A percentile compares a stretch with the other conserved stretches of the same genome.
Evolutionary conservation across 148 eudicot genomes (phyloP).

Genomic region (Arbutus unedo): DNA sequence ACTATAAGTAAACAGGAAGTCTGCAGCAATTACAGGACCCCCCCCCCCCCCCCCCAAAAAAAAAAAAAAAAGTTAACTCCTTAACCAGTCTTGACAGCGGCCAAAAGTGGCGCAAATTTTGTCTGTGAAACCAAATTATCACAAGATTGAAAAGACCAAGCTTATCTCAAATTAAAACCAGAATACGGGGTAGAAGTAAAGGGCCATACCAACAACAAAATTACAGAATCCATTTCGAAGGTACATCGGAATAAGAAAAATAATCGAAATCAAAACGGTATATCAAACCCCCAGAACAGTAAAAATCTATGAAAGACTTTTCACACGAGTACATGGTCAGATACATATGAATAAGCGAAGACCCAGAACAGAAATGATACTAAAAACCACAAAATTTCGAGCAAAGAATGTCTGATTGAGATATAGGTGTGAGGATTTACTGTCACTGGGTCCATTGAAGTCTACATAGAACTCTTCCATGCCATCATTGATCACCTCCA

Average conservation of each 20-base stretch:
- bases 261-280: background rate
- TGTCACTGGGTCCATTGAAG: constrained; percentile 73
- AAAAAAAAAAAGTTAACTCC: too few species aligned
- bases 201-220: constrained; percentile 16
- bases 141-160: background rate
- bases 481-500: constrained; percentile 70
- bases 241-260: background rate
- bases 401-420: constrained; percentile 4
- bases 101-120: background rate
- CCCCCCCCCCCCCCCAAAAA: too few species aligned
- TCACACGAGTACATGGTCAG: background rate
- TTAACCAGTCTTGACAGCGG: background rate
- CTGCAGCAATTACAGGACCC: background rate
- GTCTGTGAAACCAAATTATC: background rate
- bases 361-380: constrained; percentile 13
- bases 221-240: background rate
- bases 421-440: constrained; percentile 38
- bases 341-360: constrained; percentile 11
- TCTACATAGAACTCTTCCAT: constrained; percentile 66
- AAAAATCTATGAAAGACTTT: too few species aligned
- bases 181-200: constrained; percentile 24
- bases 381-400: constrained; percentile 17
- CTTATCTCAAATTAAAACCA: background rate
- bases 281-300: constrained; percentile 7
- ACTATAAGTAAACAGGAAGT: constrained; percentile 7